Conservation (phyloP, 768 basidiomycete genomes). For the Collybia mongolica region DNA sequence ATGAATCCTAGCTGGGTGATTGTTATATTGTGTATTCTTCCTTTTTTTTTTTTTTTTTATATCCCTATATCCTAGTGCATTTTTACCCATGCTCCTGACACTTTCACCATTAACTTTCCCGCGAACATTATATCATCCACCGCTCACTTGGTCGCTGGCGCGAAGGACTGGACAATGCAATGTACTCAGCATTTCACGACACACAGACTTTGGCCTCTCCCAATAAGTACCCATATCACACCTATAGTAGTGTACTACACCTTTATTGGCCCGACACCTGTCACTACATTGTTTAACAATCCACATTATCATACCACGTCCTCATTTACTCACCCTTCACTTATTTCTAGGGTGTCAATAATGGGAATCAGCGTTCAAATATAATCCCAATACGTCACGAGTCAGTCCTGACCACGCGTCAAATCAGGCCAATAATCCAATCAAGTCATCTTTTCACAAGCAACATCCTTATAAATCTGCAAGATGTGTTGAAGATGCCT, state of each 20-base stretch:
- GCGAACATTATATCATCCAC: too few species aligned
- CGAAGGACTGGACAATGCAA: too few species aligned
- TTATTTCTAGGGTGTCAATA: not conserved
- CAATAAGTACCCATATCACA: not conserved
- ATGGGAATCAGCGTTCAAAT: too few species aligned
- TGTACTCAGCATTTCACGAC: too few species aligned
- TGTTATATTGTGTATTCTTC: not conserved
- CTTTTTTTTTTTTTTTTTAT: not conserved
- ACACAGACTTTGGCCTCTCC: not conserved
- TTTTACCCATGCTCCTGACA: too few species aligned
- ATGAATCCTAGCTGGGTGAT: slow-evolving; percentile 18
- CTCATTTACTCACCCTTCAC: not conserved
- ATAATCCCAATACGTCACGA: not conserved
- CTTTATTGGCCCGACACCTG: not conserved
- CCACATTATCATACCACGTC: too few species aligned
- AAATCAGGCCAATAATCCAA: not conserved
- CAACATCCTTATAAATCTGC: not conserved
- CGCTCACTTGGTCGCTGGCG: too few species aligned
- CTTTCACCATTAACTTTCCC: too few species aligned
- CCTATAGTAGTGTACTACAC: not conserved
- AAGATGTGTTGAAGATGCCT: slow-evolving; percentile 5
- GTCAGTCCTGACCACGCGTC: too few species aligned
- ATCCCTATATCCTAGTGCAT: not conserved
- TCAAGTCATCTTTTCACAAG: not conserved
- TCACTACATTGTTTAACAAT: not conserved